Evolutionary conservation across 2,329 filamentous ascomycete species (phyloP), one percentile per base, ranked within the genome.

Genomic region (Colletotrichum sp.): DNA sequence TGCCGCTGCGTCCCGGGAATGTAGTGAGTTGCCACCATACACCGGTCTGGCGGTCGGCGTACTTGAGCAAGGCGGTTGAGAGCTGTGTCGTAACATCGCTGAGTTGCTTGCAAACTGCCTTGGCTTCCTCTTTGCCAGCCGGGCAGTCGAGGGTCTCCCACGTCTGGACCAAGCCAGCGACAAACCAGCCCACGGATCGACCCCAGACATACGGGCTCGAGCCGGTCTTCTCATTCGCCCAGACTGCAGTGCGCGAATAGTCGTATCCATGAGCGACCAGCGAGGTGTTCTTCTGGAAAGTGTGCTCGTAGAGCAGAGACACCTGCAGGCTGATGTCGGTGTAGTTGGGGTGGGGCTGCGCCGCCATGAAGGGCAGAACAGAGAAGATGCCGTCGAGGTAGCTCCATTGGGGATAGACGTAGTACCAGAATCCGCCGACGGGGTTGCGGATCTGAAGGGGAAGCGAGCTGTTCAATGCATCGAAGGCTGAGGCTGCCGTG

Each of bases 341-440:
- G 60, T 78, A 72, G 60, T 80, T 77, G 12, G 72, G 59, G 18
- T 13, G 30, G 15, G 69, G 49, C 21, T 57, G 72, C 10, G 76
- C 57, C 8, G 80, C 79, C 78, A 78, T 80, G 78, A 88, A 90
- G 1, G 88, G 86, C 9, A 85, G 82, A 12, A 88, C 82, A 0
- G 87, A 89, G 82, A 86, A 90, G 85, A 90, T 88, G 74, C 89
- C 89, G 77, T 91, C 89, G 5, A 90, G 82, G 77, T 90, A 91
- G 79, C 87, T 88, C 85, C 88, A 88, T 69, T 90, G 82, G 2
- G 88, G 88, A 76, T 90, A 90, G 1, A 80, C 79, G 70, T 78
- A 86, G 69, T 86, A 86, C 84, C 84, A 86, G 5, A 86, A 71
- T 0, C 85, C 84, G 34, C 82, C 81, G 70, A 82, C 81, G 8